Percentiles rank a stretch among this genome's conserved stretches.
Evolutionary conservation across 2,329 filamentous ascomycete species (phyloP).

Genomic region (Arachnopeziza araneosa): DNA sequence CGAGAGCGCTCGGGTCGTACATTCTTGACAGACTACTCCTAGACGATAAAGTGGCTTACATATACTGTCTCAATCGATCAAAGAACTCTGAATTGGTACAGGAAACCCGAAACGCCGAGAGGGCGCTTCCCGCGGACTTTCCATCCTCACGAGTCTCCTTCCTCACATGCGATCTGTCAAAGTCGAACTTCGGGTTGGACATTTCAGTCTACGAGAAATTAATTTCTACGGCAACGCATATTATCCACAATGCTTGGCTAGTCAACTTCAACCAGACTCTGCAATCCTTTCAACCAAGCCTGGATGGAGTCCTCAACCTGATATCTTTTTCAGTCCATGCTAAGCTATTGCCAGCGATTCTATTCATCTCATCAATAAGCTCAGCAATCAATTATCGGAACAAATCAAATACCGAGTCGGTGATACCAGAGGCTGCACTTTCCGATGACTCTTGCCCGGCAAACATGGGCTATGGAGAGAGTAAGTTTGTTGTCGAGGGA

Average conservation of each 20-base stretch:
- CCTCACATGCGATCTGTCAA: background rate
- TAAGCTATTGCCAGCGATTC: background rate
- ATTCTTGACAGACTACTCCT: slow-evolving; percentile 37
- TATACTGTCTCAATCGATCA: background rate
- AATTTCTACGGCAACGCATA: background rate
- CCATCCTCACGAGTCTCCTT: background rate
- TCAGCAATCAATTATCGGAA: background rate
- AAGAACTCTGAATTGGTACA: background rate
- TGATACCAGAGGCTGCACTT: slow-evolving; percentile 35
- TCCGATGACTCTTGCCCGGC: slow-evolving; percentile 30
- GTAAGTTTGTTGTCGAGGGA: slow-evolving; percentile 24
- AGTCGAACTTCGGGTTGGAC: background rate
- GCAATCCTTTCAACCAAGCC: background rate
- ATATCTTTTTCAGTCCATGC: background rate
- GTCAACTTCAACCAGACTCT: background rate
- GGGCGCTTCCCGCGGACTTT: background rate
- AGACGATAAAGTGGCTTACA: background rate
- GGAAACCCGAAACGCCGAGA: background rate
- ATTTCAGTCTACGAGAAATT: background rate
- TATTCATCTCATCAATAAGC: background rate
- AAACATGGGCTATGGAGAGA: slow-evolving; percentile 24
- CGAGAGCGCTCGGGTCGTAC: slow-evolving; percentile 44
- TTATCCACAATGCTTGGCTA: background rate
- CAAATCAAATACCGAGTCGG: background rate
- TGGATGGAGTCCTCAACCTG: background rate